Evolutionary conservation across 768 basidiomycete genomes (phyloP).

Genomic region (Auriscalpium microsporum): DNA sequence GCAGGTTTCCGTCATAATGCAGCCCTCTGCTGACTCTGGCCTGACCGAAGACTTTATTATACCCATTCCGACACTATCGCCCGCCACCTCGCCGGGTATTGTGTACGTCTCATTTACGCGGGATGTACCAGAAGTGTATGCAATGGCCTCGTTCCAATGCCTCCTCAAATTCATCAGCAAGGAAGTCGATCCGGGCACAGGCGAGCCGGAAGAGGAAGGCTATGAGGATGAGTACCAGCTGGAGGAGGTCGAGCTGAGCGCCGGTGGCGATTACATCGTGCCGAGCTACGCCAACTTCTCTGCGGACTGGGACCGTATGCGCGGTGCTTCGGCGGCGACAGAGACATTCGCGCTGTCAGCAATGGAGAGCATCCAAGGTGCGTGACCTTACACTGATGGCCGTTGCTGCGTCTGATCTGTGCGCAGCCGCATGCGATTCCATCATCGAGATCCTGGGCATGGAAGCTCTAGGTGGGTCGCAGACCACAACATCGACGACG

Average conservation of each 20-base stretch:
- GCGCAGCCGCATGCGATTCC: constrained; percentile 86
- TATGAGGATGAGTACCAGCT: constrained; percentile 98
- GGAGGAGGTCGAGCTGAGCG: constrained; percentile 91
- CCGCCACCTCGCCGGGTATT: constrained; percentile 68
- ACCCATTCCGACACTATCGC: constrained; percentile 60
- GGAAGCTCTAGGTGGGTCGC: constrained; percentile 91
- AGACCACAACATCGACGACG: constrained; percentile 69
- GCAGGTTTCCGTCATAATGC: constrained; percentile 90
- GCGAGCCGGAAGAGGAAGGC: constrained; percentile 95
- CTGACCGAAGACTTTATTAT: constrained; percentile 95
- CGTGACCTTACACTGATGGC: constrained; percentile 18
- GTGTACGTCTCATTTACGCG: constrained; percentile 94
- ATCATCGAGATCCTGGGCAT: constrained; percentile 94
- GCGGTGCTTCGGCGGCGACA: constrained; percentile 65
- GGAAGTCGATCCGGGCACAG: constrained; percentile 92
- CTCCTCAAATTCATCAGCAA: constrained; percentile 93
- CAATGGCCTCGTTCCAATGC: constrained; percentile 79
- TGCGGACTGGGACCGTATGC: constrained; percentile 92
- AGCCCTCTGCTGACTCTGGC: constrained; percentile 61
- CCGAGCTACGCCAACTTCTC: constrained; percentile 92
- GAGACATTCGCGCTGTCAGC: constrained; percentile 92
- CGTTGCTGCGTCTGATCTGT: not conserved
- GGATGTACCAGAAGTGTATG: constrained; percentile 66
- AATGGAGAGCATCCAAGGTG: constrained; percentile 92
- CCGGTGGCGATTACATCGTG: constrained; percentile 82